phyloP scores from a whole-genome alignment of 352 stramenopile genomes.

The Globisporangium middletonii region DNA sequence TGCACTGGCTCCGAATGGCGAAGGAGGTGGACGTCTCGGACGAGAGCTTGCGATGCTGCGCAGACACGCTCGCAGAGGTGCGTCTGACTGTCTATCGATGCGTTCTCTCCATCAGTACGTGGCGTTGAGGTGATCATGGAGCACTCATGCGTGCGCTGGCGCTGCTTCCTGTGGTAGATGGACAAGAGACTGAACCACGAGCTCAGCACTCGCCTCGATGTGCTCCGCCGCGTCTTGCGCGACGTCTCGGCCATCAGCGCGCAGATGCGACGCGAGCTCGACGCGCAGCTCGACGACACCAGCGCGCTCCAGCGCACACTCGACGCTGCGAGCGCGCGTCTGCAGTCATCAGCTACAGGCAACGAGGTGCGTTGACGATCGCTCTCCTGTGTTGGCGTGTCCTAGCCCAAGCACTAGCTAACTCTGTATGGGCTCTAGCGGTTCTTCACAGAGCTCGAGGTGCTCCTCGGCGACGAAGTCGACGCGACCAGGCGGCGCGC shows the following conservation, averaged over 20 bases:
- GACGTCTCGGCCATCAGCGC: conserved; percentile 12
- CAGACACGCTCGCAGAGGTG: conserved; percentile 17
- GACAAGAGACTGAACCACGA: conserved; percentile 16
- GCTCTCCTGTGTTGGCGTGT: not conserved
- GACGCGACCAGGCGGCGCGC: conserved; percentile 25
- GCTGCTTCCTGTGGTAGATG: conserved; percentile 12
- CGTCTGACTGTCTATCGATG: not conserved
- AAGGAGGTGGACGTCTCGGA: conserved; percentile 22
- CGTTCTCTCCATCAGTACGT: too few species aligned
- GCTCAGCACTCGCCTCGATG: conserved; percentile 21
- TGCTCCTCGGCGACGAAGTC: conserved; percentile 30
- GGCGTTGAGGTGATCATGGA: too few species aligned
- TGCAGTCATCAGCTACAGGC: not conserved
- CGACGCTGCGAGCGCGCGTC: conserved; percentile 8
- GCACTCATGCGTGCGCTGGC: not conserved
- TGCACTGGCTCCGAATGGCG: conserved; percentile 30
- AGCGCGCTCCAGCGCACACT: conserved; percentile 24
- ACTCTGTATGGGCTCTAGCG: conserved; percentile 13
- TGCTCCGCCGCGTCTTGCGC: conserved; percentile 19
- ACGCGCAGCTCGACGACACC: conserved; percentile 16
- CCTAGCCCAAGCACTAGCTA: not conserved
- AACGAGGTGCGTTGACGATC: not conserved
- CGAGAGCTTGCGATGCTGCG: conserved; percentile 11
- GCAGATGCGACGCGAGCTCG: conserved; percentile 19
- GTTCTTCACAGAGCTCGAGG: conserved; percentile 35